Conservation (phyloP, 2,329 filamentous ascomycete genomes). For the Cladosporium sp. region DNA sequence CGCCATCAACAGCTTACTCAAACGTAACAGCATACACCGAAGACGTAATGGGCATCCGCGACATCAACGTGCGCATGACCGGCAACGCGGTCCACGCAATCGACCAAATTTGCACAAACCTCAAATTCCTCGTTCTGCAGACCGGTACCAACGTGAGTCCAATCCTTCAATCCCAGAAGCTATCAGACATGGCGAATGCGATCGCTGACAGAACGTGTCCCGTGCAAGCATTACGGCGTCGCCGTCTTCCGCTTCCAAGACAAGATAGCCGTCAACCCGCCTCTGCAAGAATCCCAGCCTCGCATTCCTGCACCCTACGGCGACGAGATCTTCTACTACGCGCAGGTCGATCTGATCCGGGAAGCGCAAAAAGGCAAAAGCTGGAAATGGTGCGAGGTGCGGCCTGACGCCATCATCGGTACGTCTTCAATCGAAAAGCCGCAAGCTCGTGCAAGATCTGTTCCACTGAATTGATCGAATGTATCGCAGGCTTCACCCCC, state of each 20-base stretch:
- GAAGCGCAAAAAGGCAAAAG: conserved; percentile 26
- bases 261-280: conserved; percentile 33
- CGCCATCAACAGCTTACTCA: background rate
- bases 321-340: conserved; percentile 33
- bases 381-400: conserved; percentile 36
- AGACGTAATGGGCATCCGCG: conserved; percentile 1
- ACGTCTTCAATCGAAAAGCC: background rate
- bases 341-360: conserved; percentile 32
- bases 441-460: background rate
- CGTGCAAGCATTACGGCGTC: conserved; percentile 33
- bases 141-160: conserved; percentile 22
- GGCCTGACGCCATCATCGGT: conserved; percentile 36
- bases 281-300: conserved; percentile 28
- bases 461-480: background rate
- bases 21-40: background rate
- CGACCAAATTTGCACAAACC: conserved; percentile 16
- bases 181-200: background rate
- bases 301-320: conserved; percentile 25
- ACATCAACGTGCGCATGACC: conserved; percentile 12
- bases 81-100: conserved; percentile 11
- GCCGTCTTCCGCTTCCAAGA: conserved; percentile 27
- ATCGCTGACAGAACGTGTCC: too few species aligned
- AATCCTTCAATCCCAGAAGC: background rate
- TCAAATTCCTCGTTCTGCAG: conserved; percentile 36
- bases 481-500: background rate